Conservation (phyloP, 495 filamentous ascomycete genomes). For the Hypoxylon cercidicola region DNA sequence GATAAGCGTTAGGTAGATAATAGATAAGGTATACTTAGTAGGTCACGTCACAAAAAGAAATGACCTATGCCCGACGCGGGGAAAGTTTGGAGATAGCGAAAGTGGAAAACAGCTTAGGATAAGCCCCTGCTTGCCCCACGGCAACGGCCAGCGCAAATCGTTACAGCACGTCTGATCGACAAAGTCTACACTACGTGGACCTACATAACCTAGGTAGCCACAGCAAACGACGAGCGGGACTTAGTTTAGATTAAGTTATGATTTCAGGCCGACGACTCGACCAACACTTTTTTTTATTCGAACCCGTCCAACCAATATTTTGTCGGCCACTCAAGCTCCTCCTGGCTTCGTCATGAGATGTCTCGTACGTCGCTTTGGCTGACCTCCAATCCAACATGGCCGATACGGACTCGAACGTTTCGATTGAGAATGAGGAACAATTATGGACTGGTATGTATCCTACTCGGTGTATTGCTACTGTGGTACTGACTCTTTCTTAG, state of each 20-base stretch:
- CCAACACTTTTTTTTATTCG: background rate
- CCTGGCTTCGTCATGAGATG: constrained; percentile 34
- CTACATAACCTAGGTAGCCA: too few species aligned
- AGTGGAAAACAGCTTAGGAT: constrained; percentile 18
- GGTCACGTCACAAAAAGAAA: constrained; percentile 14
- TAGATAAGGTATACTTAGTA: constrained; percentile 15
- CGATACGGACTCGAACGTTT: constrained; percentile 73
- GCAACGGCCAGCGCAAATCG: constrained; percentile 20
- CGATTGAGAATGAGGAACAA: constrained; percentile 85
- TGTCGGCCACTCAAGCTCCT: constrained; percentile 1
- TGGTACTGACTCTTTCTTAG: constrained; percentile 54
- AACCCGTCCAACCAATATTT: constrained; percentile 12
- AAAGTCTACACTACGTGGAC: constrained; percentile 1
- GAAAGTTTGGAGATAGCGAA: constrained; percentile 23
- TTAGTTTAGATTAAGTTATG: background rate
- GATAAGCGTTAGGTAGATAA: background rate
- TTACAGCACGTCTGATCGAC: constrained; percentile 19
- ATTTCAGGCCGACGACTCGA: background rate
- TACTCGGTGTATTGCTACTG: background rate
- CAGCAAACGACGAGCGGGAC: too few species aligned
- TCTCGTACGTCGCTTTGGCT: constrained; percentile 23
- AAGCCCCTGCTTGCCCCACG: constrained; percentile 9
- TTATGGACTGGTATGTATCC: constrained; percentile 85
- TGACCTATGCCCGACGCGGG: constrained; percentile 30
- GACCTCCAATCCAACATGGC: constrained; percentile 53